Percentiles rank a stretch among this genome's conserved stretches.
phyloP scores from a whole-genome alignment of 2,329 filamentous ascomycete genomes.

The Fusarium falciforme region DNA sequence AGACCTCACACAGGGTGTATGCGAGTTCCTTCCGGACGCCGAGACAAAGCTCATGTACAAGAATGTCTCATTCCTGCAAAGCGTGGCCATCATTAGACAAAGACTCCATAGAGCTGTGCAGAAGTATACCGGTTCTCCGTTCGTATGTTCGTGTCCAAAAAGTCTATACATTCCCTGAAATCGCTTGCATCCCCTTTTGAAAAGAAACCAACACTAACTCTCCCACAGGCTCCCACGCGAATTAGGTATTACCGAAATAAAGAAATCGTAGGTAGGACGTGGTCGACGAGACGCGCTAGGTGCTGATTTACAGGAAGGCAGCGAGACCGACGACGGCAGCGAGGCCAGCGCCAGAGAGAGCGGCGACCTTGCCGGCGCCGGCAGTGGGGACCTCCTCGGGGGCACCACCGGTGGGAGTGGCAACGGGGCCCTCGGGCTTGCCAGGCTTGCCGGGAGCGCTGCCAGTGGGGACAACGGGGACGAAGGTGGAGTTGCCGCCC shows the following conservation, averaged over 20 bases:
- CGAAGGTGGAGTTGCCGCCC: slow-evolving; percentile 51
- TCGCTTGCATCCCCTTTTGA: slow-evolving; percentile 36
- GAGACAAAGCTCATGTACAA: slow-evolving; percentile 45
- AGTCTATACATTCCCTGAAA: slow-evolving; percentile 50
- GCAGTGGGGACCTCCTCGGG: slow-evolving; percentile 59
- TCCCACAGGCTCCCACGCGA: slow-evolving; percentile 50
- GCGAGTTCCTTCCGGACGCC: slow-evolving; percentile 43
- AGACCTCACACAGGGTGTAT: slow-evolving; percentile 42
- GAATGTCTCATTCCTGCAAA: slow-evolving; percentile 45
- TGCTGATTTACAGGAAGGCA: slow-evolving; percentile 67
- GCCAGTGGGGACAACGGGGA: slow-evolving; percentile 35
- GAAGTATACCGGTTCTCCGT: slow-evolving; percentile 46
- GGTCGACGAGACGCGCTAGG: slow-evolving; percentile 49
- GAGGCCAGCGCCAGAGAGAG: slow-evolving; percentile 68
- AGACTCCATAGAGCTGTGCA: slow-evolving; percentile 47
- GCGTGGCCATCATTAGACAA: slow-evolving; percentile 47
- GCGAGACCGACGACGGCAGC: slow-evolving; percentile 70
- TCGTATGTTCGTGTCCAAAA: slow-evolving; percentile 52
- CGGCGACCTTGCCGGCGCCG: slow-evolving; percentile 67
- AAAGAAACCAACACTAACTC: slow-evolving; percentile 45
- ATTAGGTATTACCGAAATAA: slow-evolving; percentile 56
- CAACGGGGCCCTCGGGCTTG: slow-evolving; percentile 32
- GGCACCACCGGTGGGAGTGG: slow-evolving; percentile 45
- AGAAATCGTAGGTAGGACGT: slow-evolving; percentile 55
- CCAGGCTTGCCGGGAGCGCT: slow-evolving; percentile 14